Evolutionary conservation across 371 early-diverging fungal species (phyloP).

Genomic region (Amoeboaphelidium protococcarum): DNA sequence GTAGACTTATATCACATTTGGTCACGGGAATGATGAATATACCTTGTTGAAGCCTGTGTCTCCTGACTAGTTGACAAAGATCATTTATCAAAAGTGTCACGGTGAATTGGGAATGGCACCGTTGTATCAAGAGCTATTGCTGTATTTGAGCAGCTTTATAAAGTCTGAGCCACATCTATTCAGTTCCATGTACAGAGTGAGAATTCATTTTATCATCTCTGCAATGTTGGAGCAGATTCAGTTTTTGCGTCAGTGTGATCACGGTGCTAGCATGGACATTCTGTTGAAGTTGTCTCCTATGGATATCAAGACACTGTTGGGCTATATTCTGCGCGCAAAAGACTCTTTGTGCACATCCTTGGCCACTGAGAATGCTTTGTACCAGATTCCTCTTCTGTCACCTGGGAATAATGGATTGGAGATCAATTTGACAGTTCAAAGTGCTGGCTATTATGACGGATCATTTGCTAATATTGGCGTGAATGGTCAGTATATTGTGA

Average conservation of each 20-base stretch:
- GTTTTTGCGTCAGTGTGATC: slow-evolving; percentile 34
- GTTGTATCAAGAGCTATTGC: slow-evolving; percentile 53
- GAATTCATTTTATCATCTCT: slow-evolving; percentile 51
- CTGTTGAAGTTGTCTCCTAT: slow-evolving; percentile 44
- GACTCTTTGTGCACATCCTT: slow-evolving; percentile 5
- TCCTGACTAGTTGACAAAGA: slow-evolving; percentile 31
- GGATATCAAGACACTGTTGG: slow-evolving; percentile 42
- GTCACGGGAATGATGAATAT: slow-evolving; percentile 34
- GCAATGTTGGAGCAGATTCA: slow-evolving; percentile 60
- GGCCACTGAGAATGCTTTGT: not conserved
- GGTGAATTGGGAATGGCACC: slow-evolving; percentile 55
- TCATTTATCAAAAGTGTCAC: slow-evolving; percentile 28
- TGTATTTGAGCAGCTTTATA: slow-evolving; percentile 44
- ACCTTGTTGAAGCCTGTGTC: slow-evolving; percentile 28
- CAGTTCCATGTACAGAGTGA: slow-evolving; percentile 51
- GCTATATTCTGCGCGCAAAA: slow-evolving; percentile 36
- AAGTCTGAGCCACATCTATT: slow-evolving; percentile 37
- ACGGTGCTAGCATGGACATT: slow-evolving; percentile 47
- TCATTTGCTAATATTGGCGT: slow-evolving; percentile 39
- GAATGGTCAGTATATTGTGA: not conserved
- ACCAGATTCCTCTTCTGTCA: not conserved
- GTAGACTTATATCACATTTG: slow-evolving; percentile 48
- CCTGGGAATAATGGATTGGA: not conserved
- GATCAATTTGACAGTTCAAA: slow-evolving; percentile 23
- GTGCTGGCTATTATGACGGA: slow-evolving; percentile 42